Base-by-base conservation (phyloP, 768 basidiomycete genomes). In the Termitomyces sp. region DNA sequence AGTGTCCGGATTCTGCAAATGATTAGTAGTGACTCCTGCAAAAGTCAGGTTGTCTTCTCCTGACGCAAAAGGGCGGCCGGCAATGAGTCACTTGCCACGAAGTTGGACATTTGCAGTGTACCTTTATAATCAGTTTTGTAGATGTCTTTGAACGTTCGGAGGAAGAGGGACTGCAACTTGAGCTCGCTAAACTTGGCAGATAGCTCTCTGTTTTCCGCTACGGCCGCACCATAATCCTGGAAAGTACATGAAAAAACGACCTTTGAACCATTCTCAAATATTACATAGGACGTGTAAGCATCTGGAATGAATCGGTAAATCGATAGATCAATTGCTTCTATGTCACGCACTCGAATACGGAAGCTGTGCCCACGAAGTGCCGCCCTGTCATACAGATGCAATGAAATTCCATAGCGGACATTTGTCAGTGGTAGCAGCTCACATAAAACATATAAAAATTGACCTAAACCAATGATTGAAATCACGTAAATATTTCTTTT, bases 41-140 rank as follows among this genome's bases (percentile, higher is more conserved):
- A 56, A 47, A n/a, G 60, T 58, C n/a, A 55, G 54, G 35, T 61
- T 61, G 38, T 61, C 60, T 17, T 61, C 60, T 32, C 57, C 60
- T 56, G 11, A 1, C 2, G 32, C 26, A 10, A 22, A 12, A 21
- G 26, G 21, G 10, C 44, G 38, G n/a, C 2, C 44, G 38, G n/a
- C 2, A 2, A 53, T 28, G 19, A n/a, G 24, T 30, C 21, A 44
- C 15, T 7, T 38, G n/a, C 14, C 12, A 34, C 2, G 21, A 41
- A 8, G 5, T 10, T 19, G 19, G 9, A 21, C 35, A 21, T 30
- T 32, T 42, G 2, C 1, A 21, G 9, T 37, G n/a, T 11, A 60
- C 59, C 56, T 57, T 54, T 51, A 47, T 51, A 61, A 42, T 37
- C 45, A 17, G 60, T 61, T 42, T 49, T 45, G 35, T 54, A 38